A percentile compares a stretch with the other conserved stretches of the same genome.
Evolutionary conservation across 805 yeast genomes (phyloP).

Genomic region (Candida maesae): DNA sequence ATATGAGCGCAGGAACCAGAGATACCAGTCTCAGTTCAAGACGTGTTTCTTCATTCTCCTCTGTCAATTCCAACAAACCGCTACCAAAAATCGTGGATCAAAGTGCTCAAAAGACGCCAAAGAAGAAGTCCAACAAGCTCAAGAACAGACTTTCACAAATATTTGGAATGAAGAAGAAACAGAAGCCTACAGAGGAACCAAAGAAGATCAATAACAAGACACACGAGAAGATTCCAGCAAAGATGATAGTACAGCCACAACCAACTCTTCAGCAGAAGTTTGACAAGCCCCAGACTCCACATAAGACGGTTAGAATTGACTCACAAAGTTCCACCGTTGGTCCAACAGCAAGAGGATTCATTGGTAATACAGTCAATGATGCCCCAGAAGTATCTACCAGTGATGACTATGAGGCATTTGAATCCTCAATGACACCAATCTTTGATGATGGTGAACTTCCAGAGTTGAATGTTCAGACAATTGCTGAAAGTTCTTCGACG

Average conservation of each 20-base stretch:
- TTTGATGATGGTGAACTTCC: constrained; percentile 22
- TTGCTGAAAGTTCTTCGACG: constrained; percentile 6
- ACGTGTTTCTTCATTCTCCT: constrained; percentile 19
- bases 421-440: constrained; percentile 23
- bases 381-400: constrained; percentile 15
- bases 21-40: constrained; percentile 18
- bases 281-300: not conserved
- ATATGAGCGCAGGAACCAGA: constrained; percentile 6
- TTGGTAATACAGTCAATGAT: not conserved
- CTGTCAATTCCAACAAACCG: constrained; percentile 21
- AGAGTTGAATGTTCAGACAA: constrained; percentile 7
- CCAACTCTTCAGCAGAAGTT: not conserved
- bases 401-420: constrained; percentile 22
- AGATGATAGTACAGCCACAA: too few relatives aligned
- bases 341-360: not conserved
- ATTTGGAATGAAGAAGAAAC: constrained; percentile 15
- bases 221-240: too few relatives aligned
- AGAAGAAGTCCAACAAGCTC: constrained; percentile 12
- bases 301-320: not conserved
- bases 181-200: not conserved
- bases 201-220: too few relatives aligned
- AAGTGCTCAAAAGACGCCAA: constrained; percentile 3
- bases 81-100: constrained; percentile 14
- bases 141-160: constrained; percentile 26
- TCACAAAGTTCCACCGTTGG: constrained; percentile 1